Base-by-base conservation (phyloP, 306 rosid genomes). In the Begonia peltatifolia region DNA sequence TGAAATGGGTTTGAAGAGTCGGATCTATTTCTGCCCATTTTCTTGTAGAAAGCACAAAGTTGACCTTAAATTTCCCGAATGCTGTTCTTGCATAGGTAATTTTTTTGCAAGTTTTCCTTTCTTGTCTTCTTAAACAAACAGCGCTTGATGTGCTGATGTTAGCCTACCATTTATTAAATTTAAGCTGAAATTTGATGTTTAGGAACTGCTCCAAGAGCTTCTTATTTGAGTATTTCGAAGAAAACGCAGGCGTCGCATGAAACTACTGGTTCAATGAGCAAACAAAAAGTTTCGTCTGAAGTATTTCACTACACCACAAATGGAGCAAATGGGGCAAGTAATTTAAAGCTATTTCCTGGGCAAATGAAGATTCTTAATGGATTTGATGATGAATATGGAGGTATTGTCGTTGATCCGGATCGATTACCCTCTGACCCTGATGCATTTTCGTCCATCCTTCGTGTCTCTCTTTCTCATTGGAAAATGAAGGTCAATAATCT, bases 351-450 rank as follows among this genome's bases (percentile, higher is more conserved):
- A 57, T 67, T 51, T 69, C 62, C 69, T 6, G 71, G 69, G 62
- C 83, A 83, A 54, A 49, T 52, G 51, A 68, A 76, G 59, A 47
- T 76, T 14, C 90, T 90, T 57, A 81, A 74, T 53, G 87, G 94
- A 10, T 66, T 76, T 61, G 94, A 83, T 70, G 99, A 90, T 57
- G 82, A 78, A 66, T 90, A 90, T 65, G 99, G 84, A 1, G 95
- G 99, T 46, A 74, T 90, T 59, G 62, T 90, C 6, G 66, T 90
- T 69, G 72, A 83, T 74, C 75, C 87, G 13, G 76, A 72, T 14
- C 57, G 71, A 52, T 64, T 90, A 44, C 94, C 99, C 54, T 35
- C 63, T 6, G 64, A 73, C 20, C 71, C 82, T 9, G 69, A 58
- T 25, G 69, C 71, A 38, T 90, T 90, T 65, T 74, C 76, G 17